phyloP scores from a whole-genome alignment of 176 grass and related monocot species.

The Bolboschoenus planiculmis region DNA sequence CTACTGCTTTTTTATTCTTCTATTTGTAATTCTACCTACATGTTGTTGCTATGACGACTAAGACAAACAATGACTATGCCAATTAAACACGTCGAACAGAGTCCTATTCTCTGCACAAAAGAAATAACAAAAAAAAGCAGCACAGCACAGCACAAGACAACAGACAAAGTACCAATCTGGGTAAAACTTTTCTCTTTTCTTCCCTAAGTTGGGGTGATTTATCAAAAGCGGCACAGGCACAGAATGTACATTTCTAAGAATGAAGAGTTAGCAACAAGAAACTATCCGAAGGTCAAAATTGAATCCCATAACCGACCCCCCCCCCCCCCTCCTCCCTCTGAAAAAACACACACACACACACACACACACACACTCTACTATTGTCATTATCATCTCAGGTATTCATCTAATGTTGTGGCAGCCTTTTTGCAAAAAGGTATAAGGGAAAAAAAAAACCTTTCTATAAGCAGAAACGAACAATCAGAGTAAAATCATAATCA shows the following conservation, averaged over 20 bases:
- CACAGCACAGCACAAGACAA: not conserved
- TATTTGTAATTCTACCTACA: not conserved
- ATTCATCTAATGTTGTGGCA: not conserved
- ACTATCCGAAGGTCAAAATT: not conserved
- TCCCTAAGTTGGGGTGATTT: not conserved
- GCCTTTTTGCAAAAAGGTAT: not conserved
- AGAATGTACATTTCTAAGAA: not conserved
- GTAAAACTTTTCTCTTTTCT: not conserved
- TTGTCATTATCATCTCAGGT: not conserved
- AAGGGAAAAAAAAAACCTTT: not conserved
- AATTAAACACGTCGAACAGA: not conserved
- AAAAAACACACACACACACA: too few species aligned
- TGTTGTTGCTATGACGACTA: not conserved
- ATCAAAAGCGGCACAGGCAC: not conserved
- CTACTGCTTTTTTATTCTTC: not conserved
- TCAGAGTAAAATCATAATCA: not conserved
- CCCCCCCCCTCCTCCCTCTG: too few species aligned
- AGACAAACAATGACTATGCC: not conserved
- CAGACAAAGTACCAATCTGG: not conserved
- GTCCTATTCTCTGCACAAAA: not conserved
- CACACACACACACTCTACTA: too few species aligned
- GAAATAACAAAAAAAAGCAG: not conserved
- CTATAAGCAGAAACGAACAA: not conserved
- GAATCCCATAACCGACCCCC: too few species aligned
- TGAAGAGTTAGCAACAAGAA: not conserved